Evolutionary conservation across 1,284 basidiomycete species (phyloP).

Genomic region (Lentinus polychrous): DNA sequence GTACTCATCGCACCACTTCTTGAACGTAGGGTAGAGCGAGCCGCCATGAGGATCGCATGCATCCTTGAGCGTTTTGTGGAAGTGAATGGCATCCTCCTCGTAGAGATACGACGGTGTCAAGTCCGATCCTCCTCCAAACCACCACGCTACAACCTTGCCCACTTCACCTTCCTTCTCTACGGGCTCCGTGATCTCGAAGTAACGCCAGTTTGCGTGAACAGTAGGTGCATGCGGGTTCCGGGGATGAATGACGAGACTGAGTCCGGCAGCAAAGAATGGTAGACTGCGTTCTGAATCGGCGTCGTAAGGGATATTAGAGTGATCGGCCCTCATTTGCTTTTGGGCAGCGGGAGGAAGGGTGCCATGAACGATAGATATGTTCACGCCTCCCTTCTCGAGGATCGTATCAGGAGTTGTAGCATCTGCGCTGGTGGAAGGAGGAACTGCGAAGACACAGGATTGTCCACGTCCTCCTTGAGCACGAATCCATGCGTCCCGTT

Average conservation of each 20-base stretch:
- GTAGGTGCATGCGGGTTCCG: conserved; percentile 88
- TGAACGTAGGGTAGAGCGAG: conserved; percentile 76
- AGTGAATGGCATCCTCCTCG: conserved; percentile 82
- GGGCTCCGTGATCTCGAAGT: conserved; percentile 84
- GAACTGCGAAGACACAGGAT: conserved; percentile 79
- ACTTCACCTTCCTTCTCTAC: conserved; percentile 25
- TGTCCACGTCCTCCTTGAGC: conserved; percentile 81
- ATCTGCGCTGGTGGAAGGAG: conserved; percentile 22
- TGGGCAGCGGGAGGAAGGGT: conserved; percentile 84
- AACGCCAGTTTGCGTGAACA: conserved; percentile 96
- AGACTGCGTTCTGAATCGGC: conserved; percentile 53
- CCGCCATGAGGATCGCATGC: conserved; percentile 74
- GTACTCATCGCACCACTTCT: conserved; percentile 97
- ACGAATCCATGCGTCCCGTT: conserved; percentile 84
- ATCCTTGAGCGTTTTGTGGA: conserved; percentile 75
- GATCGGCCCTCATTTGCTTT: conserved; percentile 92
- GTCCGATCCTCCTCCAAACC: conserved; percentile 98
- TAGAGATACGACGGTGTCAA: conserved; percentile 93
- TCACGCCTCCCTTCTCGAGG: conserved; percentile 96
- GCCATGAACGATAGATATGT: conserved; percentile 91
- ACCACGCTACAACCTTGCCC: conserved; percentile 77
- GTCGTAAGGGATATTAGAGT: conserved; percentile 68
- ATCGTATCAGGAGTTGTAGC: conserved; percentile 34
- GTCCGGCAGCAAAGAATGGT: conserved; percentile 91
- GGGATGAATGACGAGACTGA: conserved; percentile 92